phyloP scores from a whole-genome alignment of 495 filamentous ascomycete genomes.

The Penicillium paradoxum region DNA sequence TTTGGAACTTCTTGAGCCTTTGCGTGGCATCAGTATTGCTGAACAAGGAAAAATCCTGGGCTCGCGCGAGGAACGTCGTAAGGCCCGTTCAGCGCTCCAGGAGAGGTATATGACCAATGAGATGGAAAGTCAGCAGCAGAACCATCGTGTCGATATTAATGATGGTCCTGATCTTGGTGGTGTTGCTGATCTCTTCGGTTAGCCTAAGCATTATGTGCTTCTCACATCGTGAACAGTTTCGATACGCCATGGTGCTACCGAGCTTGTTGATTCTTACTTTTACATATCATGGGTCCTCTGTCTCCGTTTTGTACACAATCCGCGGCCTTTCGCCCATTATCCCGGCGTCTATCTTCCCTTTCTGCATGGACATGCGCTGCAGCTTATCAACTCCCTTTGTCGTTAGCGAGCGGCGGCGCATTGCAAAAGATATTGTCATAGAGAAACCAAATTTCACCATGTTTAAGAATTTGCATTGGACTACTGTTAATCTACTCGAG shows the following conservation, averaged over 20 bases:
- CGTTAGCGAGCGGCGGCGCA: slow-evolving; percentile 2
- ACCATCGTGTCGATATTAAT: slow-evolving; percentile 47
- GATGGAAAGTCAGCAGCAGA: slow-evolving; percentile 43
- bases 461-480: neutral
- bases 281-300: neutral
- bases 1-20: slow-evolving; percentile 76
- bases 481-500: too few species aligned
- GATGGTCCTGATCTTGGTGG: slow-evolving; percentile 59
- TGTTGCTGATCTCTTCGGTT: slow-evolving; percentile 65
- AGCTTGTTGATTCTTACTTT: neutral
- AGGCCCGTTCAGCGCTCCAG: slow-evolving; percentile 47
- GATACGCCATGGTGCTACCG: neutral
- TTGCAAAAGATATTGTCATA: neutral
- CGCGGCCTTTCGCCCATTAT: neutral
- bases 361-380: slow-evolving; percentile 1
- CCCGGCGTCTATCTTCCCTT: neutral
- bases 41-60: slow-evolving; percentile 79
- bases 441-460: neutral
- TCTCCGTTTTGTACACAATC: neutral
- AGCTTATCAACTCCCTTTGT: slow-evolving; percentile 20
- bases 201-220: neutral
- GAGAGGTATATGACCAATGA: slow-evolving; percentile 52
- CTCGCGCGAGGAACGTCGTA: slow-evolving; percentile 47
- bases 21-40: slow-evolving; percentile 84
- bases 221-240: neutral